Percentiles rank a stretch among this genome's conserved stretches.
phyloP scores from a whole-genome alignment of 139 green algal species.

The Haematococcus lacustris region DNA sequence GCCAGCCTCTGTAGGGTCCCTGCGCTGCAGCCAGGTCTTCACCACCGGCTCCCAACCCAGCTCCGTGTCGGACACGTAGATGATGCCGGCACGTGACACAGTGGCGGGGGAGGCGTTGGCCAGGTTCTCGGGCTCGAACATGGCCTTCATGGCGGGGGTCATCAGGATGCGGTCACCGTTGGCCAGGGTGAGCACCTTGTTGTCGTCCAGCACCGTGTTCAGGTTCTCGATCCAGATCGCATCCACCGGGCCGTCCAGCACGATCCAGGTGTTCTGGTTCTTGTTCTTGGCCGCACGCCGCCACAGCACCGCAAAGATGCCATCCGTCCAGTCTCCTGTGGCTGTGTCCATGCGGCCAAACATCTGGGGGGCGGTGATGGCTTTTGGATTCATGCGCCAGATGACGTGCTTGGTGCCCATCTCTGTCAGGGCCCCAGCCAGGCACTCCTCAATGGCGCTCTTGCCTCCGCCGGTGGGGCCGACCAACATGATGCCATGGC shows the following conservation, averaged over 20 bases:
- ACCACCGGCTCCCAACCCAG: constrained; percentile 85
- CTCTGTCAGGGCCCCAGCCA: constrained; percentile 73
- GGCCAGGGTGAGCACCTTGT: constrained; percentile 82
- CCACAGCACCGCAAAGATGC: constrained; percentile 91
- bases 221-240: constrained; percentile 98
- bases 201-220: constrained; percentile 92
- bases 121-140: constrained; percentile 95
- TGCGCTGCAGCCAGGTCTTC: constrained; percentile 70
- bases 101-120: constrained; percentile 91
- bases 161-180: constrained; percentile 95
- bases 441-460: constrained; percentile 73
- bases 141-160: constrained; percentile 78
- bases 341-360: constrained; percentile 72
- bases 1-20: constrained; percentile 41
- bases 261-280: constrained; percentile 91
- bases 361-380: constrained; percentile 78
- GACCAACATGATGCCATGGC: constrained; percentile 90
- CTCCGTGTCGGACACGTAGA: constrained; percentile 87
- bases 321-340: constrained; percentile 94
- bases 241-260: constrained; percentile 92
- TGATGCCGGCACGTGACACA: constrained; percentile 89
- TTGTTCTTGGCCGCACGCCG: constrained; percentile 79
- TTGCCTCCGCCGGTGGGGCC: constrained; percentile 80
- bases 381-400: constrained; percentile 88
- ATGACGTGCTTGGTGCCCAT: constrained; percentile 68